Evolutionary conservation across 1,139 yeast species (phyloP).

Genomic region (Tardiomyces depauwii): DNA sequence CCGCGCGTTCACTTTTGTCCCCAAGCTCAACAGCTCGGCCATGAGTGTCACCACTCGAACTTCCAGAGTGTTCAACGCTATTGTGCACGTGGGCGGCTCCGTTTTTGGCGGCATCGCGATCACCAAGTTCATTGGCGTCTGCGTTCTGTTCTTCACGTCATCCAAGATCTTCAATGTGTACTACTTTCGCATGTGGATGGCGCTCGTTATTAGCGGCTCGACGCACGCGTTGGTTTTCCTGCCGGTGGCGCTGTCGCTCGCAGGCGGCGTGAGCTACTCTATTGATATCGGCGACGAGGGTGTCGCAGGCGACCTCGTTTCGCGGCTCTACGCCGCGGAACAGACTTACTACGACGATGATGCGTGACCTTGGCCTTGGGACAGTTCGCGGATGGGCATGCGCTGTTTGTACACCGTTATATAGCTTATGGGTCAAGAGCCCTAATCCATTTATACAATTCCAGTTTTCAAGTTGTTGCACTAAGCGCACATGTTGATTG

Average conservation of each 20-base stretch:
- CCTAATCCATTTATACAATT: no score
- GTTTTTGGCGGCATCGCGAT: conserved; percentile 79
- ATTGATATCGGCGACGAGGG: conserved; percentile 24
- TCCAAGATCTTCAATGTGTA: conserved; percentile 84
- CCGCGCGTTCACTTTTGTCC: conserved; percentile 53
- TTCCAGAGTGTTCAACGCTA: conserved; percentile 45
- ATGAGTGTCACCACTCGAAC: conserved; percentile 14
- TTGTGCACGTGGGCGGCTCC: conserved; percentile 72
- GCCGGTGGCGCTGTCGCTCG: conserved; percentile 58
- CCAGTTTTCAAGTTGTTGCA: no score
- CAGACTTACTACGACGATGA: conserved; percentile 5
- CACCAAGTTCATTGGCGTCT: conserved; percentile 81
- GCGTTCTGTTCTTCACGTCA: conserved; percentile 73
- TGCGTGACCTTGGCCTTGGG: not conserved
- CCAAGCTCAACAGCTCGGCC: conserved; percentile 38
- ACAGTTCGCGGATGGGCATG: not conserved
- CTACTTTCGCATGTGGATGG: conserved; percentile 94
- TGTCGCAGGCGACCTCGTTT: conserved; percentile 21
- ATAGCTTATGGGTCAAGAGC: not conserved
- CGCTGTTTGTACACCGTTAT: not conserved
- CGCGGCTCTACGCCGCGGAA: conserved; percentile 9
- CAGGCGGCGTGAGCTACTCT: conserved; percentile 48
- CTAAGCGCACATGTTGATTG: no score
- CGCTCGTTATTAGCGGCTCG: conserved; percentile 65
- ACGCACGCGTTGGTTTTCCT: conserved; percentile 66